Evolutionary conservation across 371 early-diverging fungal genomes (phyloP).

Genomic region (Lichtheimia hyalospora): DNA sequence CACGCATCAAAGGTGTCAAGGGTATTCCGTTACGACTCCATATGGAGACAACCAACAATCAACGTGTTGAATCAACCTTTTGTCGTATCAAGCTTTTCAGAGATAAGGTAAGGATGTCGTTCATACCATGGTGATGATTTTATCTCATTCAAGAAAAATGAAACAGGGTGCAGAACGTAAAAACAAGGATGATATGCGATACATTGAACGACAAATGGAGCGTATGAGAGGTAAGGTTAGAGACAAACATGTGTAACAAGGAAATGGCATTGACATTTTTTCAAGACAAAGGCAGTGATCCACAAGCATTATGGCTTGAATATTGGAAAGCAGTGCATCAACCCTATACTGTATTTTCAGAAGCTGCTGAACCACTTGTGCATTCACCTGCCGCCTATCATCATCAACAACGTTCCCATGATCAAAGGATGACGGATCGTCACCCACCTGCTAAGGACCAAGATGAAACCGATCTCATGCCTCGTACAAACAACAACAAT

Average conservation of each 20-base stretch:
- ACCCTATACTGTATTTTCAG: conserved; percentile 32
- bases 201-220: conserved; percentile 57
- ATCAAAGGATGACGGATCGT: too few relatives aligned
- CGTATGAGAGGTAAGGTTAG: conserved; percentile 50
- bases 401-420: neutral
- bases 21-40: conserved; percentile 73
- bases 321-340: conserved; percentile 19
- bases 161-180: conserved; percentile 61
- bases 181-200: conserved; percentile 59
- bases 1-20: conserved; percentile 76
- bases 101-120: conserved; percentile 53
- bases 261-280: too few relatives aligned
- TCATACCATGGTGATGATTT: neutral
- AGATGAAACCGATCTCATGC: too few relatives aligned
- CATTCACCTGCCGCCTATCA: conserved; percentile 5
- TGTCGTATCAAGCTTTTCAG: conserved; percentile 68
- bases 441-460: too few relatives aligned
- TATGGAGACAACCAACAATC: conserved; percentile 41
- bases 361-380: conserved; percentile 14
- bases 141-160: neutral
- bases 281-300: conserved; percentile 19
- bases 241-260: too few relatives aligned
- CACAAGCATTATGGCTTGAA: conserved; percentile 38
- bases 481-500: too few relatives aligned
- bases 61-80: conserved; percentile 49